phyloP scores from a whole-genome alignment of 2,329 filamentous ascomycete species.

The Pseudonectria buxi region DNA sequence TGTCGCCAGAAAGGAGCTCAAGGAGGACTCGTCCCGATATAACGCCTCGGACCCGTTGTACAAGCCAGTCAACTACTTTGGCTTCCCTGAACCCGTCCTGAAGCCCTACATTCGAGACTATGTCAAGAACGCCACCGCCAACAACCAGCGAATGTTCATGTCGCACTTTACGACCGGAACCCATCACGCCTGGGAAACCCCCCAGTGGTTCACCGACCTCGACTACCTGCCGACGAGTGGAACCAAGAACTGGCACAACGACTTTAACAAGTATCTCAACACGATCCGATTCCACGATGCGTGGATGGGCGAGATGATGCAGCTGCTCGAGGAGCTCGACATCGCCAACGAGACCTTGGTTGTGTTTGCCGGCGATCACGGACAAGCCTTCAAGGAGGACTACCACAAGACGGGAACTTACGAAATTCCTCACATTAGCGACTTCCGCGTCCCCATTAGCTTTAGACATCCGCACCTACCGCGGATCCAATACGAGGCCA shows the following conservation, averaged over 20 bases:
- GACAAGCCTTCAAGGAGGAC: slow-evolving; percentile 22
- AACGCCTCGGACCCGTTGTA: slow-evolving; percentile 18
- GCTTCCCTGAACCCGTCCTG: slow-evolving; percentile 18
- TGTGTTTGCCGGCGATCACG: slow-evolving; percentile 24
- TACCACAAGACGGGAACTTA: slow-evolving; percentile 19
- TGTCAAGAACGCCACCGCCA: slow-evolving; percentile 18
- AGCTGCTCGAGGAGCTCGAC: slow-evolving; percentile 21
- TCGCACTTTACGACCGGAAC: slow-evolving; percentile 26
- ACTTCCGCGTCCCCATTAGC: slow-evolving; percentile 21
- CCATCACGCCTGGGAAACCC: slow-evolving; percentile 17
- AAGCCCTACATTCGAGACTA: slow-evolving; percentile 23
- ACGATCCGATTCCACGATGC: slow-evolving; percentile 21
- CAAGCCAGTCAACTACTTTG: slow-evolving; percentile 20
- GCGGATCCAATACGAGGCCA: slow-evolving; percentile 14
- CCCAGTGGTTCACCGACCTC: slow-evolving; percentile 7
- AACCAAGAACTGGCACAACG: slow-evolving; percentile 10
- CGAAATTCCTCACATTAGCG: slow-evolving; percentile 16
- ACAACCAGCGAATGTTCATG: slow-evolving; percentile 24
- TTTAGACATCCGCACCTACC: slow-evolving; percentile 23
- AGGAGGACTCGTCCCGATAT: slow-evolving; percentile 4
- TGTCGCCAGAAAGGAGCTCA: slow-evolving; percentile 17
- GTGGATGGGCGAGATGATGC: slow-evolving; percentile 19
- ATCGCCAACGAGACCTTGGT: slow-evolving; percentile 25
- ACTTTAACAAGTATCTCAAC: slow-evolving; percentile 23
- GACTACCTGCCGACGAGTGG: slow-evolving; percentile 3